phyloP scores from a whole-genome alignment of 768 basidiomycete species.

The Leccinum aurantiacum region DNA sequence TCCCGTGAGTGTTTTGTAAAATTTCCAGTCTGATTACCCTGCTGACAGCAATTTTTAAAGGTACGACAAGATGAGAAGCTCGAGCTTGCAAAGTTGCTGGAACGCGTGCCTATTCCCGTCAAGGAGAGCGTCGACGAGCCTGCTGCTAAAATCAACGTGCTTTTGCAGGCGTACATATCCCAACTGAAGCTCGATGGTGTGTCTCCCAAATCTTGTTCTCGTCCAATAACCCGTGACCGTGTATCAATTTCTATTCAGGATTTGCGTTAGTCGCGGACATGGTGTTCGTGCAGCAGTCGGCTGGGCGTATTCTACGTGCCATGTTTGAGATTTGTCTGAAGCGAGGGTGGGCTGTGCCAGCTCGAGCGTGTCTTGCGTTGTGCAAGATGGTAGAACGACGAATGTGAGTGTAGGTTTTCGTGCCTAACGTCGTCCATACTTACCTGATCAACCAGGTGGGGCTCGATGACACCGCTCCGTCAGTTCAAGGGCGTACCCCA shows the following conservation, averaged over 20 bases:
- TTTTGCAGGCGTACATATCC: conserved; percentile 93
- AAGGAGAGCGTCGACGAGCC: conserved; percentile 97
- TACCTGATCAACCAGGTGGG: conserved; percentile 66
- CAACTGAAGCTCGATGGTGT: conserved; percentile 86
- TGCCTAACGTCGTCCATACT: background rate
- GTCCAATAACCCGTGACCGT: background rate
- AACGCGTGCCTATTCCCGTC: conserved; percentile 94
- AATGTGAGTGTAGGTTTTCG: conserved; percentile 51
- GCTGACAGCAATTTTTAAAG: conserved; percentile 26
- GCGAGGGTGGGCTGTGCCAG: conserved; percentile 94
- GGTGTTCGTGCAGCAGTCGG: conserved; percentile 97
- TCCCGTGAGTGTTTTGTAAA: conserved; percentile 47
- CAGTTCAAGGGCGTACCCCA: conserved; percentile 91
- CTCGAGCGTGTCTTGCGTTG: conserved; percentile 85
- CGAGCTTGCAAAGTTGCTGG: conserved; percentile 85
- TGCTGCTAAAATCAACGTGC: conserved; percentile 94
- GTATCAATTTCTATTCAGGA: conserved; percentile 37
- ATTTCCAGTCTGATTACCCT: conserved; percentile 28
- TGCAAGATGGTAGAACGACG: conserved; percentile 95
- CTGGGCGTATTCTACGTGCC: conserved; percentile 95
- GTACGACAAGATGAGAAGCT: conserved; percentile 84
- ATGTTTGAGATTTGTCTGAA: conserved; percentile 98
- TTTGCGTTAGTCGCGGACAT: conserved; percentile 87
- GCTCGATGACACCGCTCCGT: conserved; percentile 94
- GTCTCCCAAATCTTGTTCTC: conserved; percentile 4